Percentiles rank a stretch among this genome's conserved stretches.
These are phyloP conservation scores for Saccharum hybrid DNA, from an alignment of 202 grass and related monocot genomes.

Conservation along the genomic window DNA sequence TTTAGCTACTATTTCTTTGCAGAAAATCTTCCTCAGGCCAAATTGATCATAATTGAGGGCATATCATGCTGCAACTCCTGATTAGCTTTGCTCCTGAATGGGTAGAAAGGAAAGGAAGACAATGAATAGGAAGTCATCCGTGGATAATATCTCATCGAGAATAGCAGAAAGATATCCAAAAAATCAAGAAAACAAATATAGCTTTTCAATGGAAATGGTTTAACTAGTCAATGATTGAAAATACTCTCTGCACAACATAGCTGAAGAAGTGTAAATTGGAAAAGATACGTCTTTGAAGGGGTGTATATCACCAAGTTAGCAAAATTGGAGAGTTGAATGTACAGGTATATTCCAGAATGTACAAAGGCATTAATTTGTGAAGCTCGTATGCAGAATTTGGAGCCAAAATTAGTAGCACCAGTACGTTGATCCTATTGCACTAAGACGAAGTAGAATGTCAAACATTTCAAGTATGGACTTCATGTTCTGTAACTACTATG, in stretches of 20 bases:
- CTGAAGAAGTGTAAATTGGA: constrained; percentile 16
- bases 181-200: neutral
- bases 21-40: constrained; percentile 2
- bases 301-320: neutral
- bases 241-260: neutral
- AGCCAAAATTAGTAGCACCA: neutral
- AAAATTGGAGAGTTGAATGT: constrained; percentile 22
- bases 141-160: neutral
- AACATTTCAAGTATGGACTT: neutral
- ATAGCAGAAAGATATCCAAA: neutral
- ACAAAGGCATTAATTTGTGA: neutral
- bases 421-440: neutral
- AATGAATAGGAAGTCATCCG: neutral
- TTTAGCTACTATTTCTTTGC: neutral
- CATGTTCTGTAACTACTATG: neutral
- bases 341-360: neutral
- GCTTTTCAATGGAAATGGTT: neutral
- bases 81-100: constrained; percentile 29
- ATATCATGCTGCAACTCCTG: neutral
- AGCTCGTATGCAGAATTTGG: constrained; percentile 9
- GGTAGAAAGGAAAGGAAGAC: neutral
- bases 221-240: constrained; percentile 8
- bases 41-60: constrained; percentile 17
- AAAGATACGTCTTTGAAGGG: neutral
- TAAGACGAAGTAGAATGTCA: neutral